Evolutionary conservation across 345 rosid genomes (phyloP).

Genomic region (Arabidopsis thaliana): TAIR10.1 NC_003075.7:9271501-9272000

Average conservation of each 20-base stretch:
- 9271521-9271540: background rate
- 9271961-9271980: slow-evolving; percentile 14
- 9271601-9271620: slow-evolving; percentile 6
- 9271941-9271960: background rate
- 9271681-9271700: background rate
- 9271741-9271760: background rate
- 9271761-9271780: background rate
- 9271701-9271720: slow-evolving; percentile 19
- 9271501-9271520: slow-evolving; percentile 68
- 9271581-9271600: background rate
- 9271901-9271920: slow-evolving; percentile 15
- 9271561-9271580: slow-evolving; percentile 6
- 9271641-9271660: background rate
- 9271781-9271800: slow-evolving; percentile 6
- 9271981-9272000: background rate
- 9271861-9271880: slow-evolving; percentile 18
- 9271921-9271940: background rate
- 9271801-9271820: background rate
- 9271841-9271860: background rate
- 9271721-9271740: background rate
- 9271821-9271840: background rate
- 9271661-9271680: background rate
- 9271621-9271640: slow-evolving; percentile 18
- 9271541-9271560: background rate
- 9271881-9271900: background rate